phyloP scores from a whole-genome alignment of 148 eudicot genomes.

The Fagopyrum homotropicum region DNA sequence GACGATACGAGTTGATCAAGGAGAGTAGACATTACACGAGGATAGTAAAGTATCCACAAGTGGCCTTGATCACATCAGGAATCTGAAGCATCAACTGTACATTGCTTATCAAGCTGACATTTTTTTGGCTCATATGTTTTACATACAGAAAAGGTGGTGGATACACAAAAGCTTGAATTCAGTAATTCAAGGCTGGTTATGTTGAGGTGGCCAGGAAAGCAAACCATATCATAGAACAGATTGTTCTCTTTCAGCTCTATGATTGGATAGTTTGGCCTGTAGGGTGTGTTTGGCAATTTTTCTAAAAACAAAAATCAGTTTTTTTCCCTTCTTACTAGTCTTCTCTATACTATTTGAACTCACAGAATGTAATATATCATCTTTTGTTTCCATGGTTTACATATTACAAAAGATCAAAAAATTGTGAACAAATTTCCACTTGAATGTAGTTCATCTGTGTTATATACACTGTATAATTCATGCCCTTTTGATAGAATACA shows the following conservation, averaged over 20 bases:
- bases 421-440: too few species aligned
- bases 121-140: neutral
- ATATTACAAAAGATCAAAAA: too few species aligned
- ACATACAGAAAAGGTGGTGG: neutral
- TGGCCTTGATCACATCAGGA: neutral
- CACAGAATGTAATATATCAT: too few species aligned
- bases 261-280: neutral
- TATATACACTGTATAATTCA: too few species aligned
- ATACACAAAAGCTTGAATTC: neutral
- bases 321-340: too few species aligned
- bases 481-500: too few species aligned
- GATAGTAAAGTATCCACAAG: neutral
- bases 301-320: too few species aligned
- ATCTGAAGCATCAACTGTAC: neutral
- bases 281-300: too few species aligned
- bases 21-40: neutral
- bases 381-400: too few species aligned
- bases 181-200: neutral
- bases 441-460: too few species aligned
- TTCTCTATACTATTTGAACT: too few species aligned
- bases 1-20: constrained; percentile 4
- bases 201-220: neutral
- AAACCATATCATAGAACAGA: neutral
- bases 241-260: neutral
- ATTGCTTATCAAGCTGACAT: neutral